These are phyloP conservation scores for Trypanosoma brucei DNA, from an alignment of 208 protist genomes.

Conservation along the genomic window DNA sequence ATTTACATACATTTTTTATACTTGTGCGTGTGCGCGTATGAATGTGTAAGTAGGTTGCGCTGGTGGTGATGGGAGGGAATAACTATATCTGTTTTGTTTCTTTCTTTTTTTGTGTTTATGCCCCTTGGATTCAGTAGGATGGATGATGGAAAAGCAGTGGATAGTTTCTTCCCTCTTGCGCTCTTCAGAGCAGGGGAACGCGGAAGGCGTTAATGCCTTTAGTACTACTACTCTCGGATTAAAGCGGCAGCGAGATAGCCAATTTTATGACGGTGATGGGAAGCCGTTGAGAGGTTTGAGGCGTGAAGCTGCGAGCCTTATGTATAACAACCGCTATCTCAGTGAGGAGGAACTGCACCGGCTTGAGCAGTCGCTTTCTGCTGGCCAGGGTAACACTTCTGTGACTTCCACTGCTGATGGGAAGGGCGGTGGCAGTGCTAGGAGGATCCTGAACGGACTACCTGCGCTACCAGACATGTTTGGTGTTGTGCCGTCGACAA, in stretches of 20 bases:
- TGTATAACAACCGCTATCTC: slow-evolving; percentile 20
- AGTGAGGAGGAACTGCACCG: slow-evolving; percentile 20
- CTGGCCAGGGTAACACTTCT: slow-evolving; percentile 1
- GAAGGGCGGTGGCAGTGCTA: neutral
- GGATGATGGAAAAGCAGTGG: slow-evolving; percentile 12
- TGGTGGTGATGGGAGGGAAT: no score
- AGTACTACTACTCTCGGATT: neutral
- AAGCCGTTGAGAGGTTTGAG: slow-evolving; percentile 13
- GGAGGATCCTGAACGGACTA: slow-evolving; percentile 1
- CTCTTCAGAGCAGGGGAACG: neutral
- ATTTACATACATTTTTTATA: no score
- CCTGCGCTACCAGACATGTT: slow-evolving; percentile 30
- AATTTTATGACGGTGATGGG: slow-evolving; percentile 23
- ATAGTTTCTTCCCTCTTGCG: slow-evolving; percentile 15
- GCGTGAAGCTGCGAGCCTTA: slow-evolving; percentile 13
- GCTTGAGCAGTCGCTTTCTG: slow-evolving; percentile 10
- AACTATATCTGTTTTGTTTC: neutral
- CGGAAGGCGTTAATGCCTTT: neutral
- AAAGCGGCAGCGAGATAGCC: slow-evolving; percentile 8
- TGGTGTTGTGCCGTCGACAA: slow-evolving; percentile 6
- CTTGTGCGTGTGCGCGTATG: no score
- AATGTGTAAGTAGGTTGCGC: no score
- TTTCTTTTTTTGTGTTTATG: slow-evolving; percentile 20
- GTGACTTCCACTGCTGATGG: neutral
- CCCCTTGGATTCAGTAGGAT: slow-evolving; percentile 4